phyloP scores from a whole-genome alignment of 2,329 filamentous ascomycete genomes.

The Fusarium stilboides region DNA sequence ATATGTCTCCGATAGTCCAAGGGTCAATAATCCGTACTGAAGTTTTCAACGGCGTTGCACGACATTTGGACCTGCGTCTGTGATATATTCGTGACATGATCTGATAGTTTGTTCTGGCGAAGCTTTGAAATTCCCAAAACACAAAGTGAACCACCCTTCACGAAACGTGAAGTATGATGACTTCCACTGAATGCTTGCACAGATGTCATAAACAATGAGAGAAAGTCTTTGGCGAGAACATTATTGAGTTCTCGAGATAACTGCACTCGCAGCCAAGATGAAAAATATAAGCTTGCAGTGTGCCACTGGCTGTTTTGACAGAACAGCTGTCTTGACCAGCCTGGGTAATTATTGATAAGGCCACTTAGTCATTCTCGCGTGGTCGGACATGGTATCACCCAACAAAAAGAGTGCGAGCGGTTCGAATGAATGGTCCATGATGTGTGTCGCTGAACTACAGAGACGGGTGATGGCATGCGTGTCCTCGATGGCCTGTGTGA shows the following conservation, averaged over 20 bases:
- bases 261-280: conserved; percentile 13
- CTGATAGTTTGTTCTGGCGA: conserved; percentile 22
- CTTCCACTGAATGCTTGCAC: neutral
- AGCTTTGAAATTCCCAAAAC: conserved; percentile 32
- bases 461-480: conserved; percentile 43
- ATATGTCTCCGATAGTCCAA: conserved; percentile 34
- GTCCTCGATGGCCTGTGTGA: conserved; percentile 39
- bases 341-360: conserved; percentile 9
- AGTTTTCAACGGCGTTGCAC: conserved; percentile 36
- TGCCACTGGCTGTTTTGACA: neutral
- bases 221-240: neutral
- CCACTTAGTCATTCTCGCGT: conserved; percentile 19
- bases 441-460: conserved; percentile 26
- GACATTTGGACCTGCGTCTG: conserved; percentile 41
- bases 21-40: conserved; percentile 25
- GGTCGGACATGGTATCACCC: conserved; percentile 7
- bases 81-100: conserved; percentile 29
- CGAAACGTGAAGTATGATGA: neutral
- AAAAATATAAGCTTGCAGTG: neutral
- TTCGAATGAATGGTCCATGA: conserved; percentile 9
- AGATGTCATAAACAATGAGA: neutral
- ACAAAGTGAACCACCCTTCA: neutral
- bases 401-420: neutral
- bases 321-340: neutral
- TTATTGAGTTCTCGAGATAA: neutral